Evolutionary conservation across 2,329 filamentous ascomycete species (phyloP), one percentile per base, ranked within the genome.

Genomic region (Diaporthe vexans): DNA sequence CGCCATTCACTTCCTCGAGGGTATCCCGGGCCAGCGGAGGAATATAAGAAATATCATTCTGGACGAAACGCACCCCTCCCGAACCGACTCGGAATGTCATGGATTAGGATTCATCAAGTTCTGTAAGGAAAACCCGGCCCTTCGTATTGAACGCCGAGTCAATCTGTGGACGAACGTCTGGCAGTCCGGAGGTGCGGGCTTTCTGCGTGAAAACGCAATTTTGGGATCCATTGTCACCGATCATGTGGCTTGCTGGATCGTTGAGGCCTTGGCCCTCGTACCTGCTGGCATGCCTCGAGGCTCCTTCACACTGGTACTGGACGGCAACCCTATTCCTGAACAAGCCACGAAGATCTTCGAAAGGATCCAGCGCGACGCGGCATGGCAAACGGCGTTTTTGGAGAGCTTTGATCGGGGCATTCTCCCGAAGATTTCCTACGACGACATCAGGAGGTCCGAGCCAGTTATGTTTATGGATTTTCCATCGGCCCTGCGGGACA

Each of bases 341-440:
- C 11, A 40, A 17, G 24, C 35, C 24, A 13, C 57, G n/a, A 11
- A 59, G 57, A 6, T 59, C 57, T 59, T 59, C 57, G 21, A 59
- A n/a, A 40, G 35, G 57, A 35, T 59, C n/a, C 57, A 59, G 15
- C 57, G 57, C 57, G 57, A 59, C 35, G 57, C 35, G 57, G 57
- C 35, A 4, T 59, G 57, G 57, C 57, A 59, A 11, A 40, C 21
- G 13, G 57, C 57, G 11, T 4, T 37, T 24, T 13, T n/a, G n/a
- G 57, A 59, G 21, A 40, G 33, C 26, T 40, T 59, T 35, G 35
- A 59, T 40, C 57, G 57, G 57, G 57, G 21, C 6, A 13, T 15
- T 40, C 33, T 59, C 21, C 35, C 33, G 21, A 9, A 59, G 7
- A 17, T 13, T 26, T 33, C 57, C 21, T 40, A 40, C 35, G 9